Evolutionary conservation across 1,139 yeast species (phyloP), one percentile per base, ranked within the genome.

Genomic region (Suhomyces chickasaworum): DNA sequence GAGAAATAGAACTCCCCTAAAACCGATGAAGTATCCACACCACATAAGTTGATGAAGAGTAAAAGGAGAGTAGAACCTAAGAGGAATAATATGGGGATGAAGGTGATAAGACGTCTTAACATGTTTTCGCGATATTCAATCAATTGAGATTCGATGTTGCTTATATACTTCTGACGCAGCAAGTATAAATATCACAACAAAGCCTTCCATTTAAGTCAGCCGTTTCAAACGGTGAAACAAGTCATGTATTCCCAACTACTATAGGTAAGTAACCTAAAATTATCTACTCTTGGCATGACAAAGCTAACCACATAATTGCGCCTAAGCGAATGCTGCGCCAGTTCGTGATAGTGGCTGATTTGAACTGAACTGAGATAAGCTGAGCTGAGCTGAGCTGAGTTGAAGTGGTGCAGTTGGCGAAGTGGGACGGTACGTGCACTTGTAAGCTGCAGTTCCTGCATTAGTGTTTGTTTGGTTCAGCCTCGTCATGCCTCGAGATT

Each of bases 1-100:
- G 89, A 66, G 85, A 88, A 87, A 68, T 82, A 87, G 64, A 86
- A 83, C 49, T 73, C 66, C 47, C 75, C 73, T 48, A 86, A 61
- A 1, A 66, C 56, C 2, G 83, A 78, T 12, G 60, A 55, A 18
- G 71, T 66, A 29, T 73, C 68, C 18, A 80, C 77, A 40, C 96
- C 96, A 25, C 84, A 79, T 40, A 88, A 71, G 41, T 85, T 70
- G 52, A 85, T 71, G 57, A 88, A 78, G 56, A 86, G 76, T 42
- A 84, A 68, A 40, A 85, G 68, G 47, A 86, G 63, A n/a, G 70
- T 60, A 12, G 82, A 65, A 35, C 82, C 81, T 15, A 61, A 44
- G 37, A 69, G 57, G 43, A 69, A 57, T 18, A 69, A 32, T 18
- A 68, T 41, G 29, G 76, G 74, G 20, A 72, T 49, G 35, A 61